Evolutionary conservation across 495 filamentous ascomycete species (phyloP).

Genomic region (Hyaloscypha bicolor): DNA sequence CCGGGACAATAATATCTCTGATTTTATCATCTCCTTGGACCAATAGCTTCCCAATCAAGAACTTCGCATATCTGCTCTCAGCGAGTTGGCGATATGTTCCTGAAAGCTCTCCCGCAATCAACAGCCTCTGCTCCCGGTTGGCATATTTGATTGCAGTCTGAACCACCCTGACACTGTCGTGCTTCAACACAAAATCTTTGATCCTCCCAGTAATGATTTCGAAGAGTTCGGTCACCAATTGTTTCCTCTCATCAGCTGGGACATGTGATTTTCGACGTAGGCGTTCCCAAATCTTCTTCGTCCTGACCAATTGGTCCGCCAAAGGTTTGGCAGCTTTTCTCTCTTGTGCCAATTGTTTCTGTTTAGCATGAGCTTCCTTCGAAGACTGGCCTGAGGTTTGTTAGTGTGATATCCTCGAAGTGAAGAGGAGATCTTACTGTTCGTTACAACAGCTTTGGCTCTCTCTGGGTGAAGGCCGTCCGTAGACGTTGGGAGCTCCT

Average conservation of each 20-base stretch:
- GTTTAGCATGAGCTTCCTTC: slow-evolving; percentile 86
- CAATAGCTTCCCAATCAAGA: slow-evolving; percentile 91
- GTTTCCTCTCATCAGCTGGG: slow-evolving; percentile 78
- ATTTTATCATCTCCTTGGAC: slow-evolving; percentile 86
- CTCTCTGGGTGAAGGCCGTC: slow-evolving; percentile 34
- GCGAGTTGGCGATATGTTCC: slow-evolving; percentile 83
- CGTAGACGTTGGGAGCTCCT: slow-evolving; percentile 14
- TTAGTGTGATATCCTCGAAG: slow-evolving; percentile 6
- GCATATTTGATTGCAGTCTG: slow-evolving; percentile 97
- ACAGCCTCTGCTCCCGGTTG: slow-evolving; percentile 75
- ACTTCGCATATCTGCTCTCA: slow-evolving; percentile 95
- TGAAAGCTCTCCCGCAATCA: slow-evolving; percentile 85
- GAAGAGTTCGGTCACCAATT: slow-evolving; percentile 85
- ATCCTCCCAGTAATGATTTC: slow-evolving; percentile 86
- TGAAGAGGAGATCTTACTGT: slow-evolving; percentile 21
- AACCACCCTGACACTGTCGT: slow-evolving; percentile 91
- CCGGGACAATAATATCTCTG: slow-evolving; percentile 81
- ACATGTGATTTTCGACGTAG: slow-evolving; percentile 91
- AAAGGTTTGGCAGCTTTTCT: slow-evolving; percentile 92
- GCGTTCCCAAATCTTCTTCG: slow-evolving; percentile 96
- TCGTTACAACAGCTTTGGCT: slow-evolving; percentile 28
- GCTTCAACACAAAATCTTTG: slow-evolving; percentile 96
- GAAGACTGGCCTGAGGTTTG: slow-evolving; percentile 51
- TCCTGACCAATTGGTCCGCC: slow-evolving; percentile 82
- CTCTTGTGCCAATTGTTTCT: slow-evolving; percentile 84